phyloP scores from a whole-genome alignment of 73 alveolate species.

The Stentor coeruleus region DNA sequence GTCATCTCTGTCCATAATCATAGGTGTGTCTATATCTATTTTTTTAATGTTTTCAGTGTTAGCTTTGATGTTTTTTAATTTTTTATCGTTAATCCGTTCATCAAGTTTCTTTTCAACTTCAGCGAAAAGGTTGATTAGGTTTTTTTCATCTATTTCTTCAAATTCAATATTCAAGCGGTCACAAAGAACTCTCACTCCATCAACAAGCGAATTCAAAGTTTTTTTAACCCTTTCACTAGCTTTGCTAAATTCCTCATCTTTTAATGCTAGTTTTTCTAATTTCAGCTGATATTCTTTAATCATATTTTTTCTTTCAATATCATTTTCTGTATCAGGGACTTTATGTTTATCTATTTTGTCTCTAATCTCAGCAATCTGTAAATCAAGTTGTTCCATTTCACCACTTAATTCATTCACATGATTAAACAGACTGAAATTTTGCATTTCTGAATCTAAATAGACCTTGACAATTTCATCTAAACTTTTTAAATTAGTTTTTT shows the following conservation, averaged over 20 bases:
- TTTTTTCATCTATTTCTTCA: constrained; percentile 14
- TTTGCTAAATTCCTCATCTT: neutral
- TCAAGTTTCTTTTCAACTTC: neutral
- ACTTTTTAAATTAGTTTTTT: constrained; percentile 47
- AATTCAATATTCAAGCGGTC: neutral
- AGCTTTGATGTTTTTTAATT: neutral
- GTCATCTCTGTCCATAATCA: neutral
- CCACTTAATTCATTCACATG: constrained; percentile 37
- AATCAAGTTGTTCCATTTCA: constrained; percentile 44
- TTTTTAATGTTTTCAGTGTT: neutral
- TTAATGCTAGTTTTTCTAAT: neutral
- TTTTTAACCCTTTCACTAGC: neutral
- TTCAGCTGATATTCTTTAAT: constrained; percentile 6
- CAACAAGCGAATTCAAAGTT: constrained; percentile 19
- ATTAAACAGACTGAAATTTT: constrained; percentile 41
- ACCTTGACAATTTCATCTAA: constrained; percentile 51
- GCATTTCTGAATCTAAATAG: constrained; percentile 57
- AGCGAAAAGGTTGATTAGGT: neutral
- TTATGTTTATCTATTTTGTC: neutral
- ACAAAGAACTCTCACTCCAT: neutral
- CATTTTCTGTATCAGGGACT: constrained; percentile 9
- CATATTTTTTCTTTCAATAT: neutral
- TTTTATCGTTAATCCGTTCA: neutral
- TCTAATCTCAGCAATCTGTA: constrained; percentile 25
- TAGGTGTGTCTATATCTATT: constrained; percentile 8